These are phyloP conservation scores for Entoloma clypeatum DNA, from an alignment of 1,284 basidiomycete species.

Conservation along the genomic window DNA sequence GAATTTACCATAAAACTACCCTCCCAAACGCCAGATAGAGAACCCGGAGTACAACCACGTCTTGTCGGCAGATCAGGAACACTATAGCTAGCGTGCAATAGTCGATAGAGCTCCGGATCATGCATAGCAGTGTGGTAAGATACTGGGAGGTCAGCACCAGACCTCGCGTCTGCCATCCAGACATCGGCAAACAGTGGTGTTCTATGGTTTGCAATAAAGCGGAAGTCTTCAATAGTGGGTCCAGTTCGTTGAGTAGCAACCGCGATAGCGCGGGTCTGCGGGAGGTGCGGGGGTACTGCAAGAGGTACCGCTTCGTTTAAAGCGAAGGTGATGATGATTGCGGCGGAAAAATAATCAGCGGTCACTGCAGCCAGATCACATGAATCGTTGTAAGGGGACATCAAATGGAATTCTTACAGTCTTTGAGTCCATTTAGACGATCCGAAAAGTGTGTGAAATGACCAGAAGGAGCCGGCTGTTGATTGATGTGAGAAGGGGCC, in stretches of 20 bases:
- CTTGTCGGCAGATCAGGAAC: slow-evolving; percentile 14
- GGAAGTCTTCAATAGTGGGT: slow-evolving; percentile 51
- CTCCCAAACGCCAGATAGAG: slow-evolving; percentile 54
- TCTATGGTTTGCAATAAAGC: slow-evolving; percentile 30
- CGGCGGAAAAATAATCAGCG: slow-evolving; percentile 38
- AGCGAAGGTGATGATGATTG: slow-evolving; percentile 49
- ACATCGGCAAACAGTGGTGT: slow-evolving; percentile 46
- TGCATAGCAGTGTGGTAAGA: slow-evolving; percentile 22
- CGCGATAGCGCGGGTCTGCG: slow-evolving; percentile 40
- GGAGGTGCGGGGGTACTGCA: slow-evolving; percentile 46
- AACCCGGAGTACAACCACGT: slow-evolving; percentile 36
- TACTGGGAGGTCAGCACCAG: slow-evolving; percentile 6
- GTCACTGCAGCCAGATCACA: too few species aligned
- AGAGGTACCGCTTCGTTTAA: slow-evolving; percentile 42
- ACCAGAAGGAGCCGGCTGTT: slow-evolving; percentile 1
- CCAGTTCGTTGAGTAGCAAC: slow-evolving; percentile 39
- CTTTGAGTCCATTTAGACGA: too few species aligned
- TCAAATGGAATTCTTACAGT: too few species aligned
- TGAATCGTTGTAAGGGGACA: too few species aligned
- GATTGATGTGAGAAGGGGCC: slow-evolving; percentile 17
- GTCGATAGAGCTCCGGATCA: slow-evolving; percentile 40
- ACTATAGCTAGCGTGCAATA: slow-evolving; percentile 21
- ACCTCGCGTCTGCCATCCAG: slow-evolving; percentile 17
- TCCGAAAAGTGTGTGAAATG: slow-evolving; percentile 5
- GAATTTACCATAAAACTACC: slow-evolving; percentile 48